Base-by-base conservation (phyloP, 176 grass and related monocot genomes). In the Saccharum officinarum region DNA sequence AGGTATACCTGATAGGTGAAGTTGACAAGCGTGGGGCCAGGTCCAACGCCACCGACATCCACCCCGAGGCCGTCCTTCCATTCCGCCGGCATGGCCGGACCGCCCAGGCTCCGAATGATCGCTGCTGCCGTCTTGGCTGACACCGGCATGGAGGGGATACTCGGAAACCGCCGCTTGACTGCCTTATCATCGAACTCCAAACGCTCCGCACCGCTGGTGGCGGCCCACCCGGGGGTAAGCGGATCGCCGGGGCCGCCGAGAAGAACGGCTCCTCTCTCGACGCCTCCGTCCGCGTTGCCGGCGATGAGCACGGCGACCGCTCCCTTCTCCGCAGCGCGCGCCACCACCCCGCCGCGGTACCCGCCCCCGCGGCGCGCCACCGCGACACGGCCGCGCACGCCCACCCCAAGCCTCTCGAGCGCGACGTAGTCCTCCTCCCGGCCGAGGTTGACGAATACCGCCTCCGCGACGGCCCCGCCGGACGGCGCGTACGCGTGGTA, bases 401-500 rank as follows among this genome's bases (percentile, higher is more conserved):
- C 10, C 15, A 98, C 93, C 3, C 93, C 89, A 33, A 94, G 80
- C 54, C 70, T 31, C 14, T 92, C 80, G 71, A 98, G 91, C 46
- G 65, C 44, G 67, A 17, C 25, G 72, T 87, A 95, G 80, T 98
- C 96, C 76, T 92, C 83, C 88, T 92, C 89, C 8, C 80, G 93
- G 74, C 96, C 93, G 73, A 90, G 91, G 87, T 98, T 94, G 63
- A 92, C 96, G 79, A 89, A 98, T 13, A 98, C 93, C 8, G 93
- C 89, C 16, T 88, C 83, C 20, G 93, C 96, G 1, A 93, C 40
- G 57, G 81, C 80, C 15, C 74, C 38, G 0, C 91, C 93, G 4
- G 96, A 95, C 7, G 93, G 93, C 10, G 96, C 83, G 68, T 98
- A 98, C 25, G 96, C 96, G 79, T 98, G 93, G 87, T 98, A 98